These are phyloP conservation scores for Hymenoscyphus occultus DNA, from an alignment of 2,329 filamentous ascomycete species.

Conservation along the genomic window DNA sequence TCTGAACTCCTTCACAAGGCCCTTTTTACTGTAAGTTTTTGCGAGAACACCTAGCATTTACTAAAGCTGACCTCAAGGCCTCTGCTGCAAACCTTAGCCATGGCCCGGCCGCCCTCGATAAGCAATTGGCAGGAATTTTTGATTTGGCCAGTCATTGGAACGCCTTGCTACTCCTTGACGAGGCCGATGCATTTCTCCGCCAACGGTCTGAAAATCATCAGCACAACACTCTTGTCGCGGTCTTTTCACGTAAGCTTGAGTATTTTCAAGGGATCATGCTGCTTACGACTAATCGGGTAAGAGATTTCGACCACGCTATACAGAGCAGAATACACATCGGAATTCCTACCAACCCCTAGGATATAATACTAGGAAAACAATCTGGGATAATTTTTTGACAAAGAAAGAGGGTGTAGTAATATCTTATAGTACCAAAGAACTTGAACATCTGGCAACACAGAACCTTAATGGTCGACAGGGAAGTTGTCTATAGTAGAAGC, in stretches of 20 bases:
- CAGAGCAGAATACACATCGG: too few relatives aligned
- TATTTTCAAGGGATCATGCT: too few relatives aligned
- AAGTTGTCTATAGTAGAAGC: neutral
- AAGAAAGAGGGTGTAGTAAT: neutral
- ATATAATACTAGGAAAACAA: neutral
- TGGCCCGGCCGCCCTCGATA: neutral
- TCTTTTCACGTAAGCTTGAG: too few relatives aligned
- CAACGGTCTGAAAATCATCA: neutral
- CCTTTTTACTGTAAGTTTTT: conserved; percentile 9
- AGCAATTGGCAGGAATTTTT: neutral
- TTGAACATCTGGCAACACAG: neutral
- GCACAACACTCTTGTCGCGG: neutral
- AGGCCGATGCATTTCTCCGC: neutral
- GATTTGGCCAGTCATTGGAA: neutral
- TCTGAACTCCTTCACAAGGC: neutral
- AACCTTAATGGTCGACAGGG: neutral
- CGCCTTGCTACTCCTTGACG: neutral
- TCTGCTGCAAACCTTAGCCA: neutral
- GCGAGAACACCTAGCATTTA: neutral
- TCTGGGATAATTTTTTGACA: neutral
- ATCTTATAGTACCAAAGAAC: neutral
- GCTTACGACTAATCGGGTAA: too few relatives aligned
- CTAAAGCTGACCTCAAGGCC: neutral
- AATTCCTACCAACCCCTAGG: neutral
- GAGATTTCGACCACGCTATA: too few relatives aligned